Evolutionary conservation across 2,329 filamentous ascomycete species (phyloP).

Genomic region (Xenoacremonium recifei): DNA sequence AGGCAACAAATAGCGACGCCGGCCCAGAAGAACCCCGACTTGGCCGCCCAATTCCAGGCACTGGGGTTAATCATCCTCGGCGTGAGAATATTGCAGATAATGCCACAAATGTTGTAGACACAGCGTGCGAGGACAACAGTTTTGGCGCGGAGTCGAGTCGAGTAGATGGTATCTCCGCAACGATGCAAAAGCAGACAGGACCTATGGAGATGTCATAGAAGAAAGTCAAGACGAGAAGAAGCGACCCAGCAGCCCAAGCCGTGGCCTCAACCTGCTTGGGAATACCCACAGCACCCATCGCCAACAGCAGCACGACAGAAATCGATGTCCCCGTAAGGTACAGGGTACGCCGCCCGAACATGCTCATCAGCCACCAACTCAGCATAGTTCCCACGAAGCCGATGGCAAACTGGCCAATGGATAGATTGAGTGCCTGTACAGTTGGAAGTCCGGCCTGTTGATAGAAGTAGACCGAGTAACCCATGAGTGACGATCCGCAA

Average conservation of each 20-base stretch:
- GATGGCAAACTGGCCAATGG: too few species aligned
- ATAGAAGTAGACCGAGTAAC: too few species aligned
- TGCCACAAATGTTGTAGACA: not conserved
- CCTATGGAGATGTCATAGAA: conserved; percentile 40
- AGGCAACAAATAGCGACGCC: not conserved
- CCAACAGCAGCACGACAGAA: conserved; percentile 41
- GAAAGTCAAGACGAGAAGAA: conserved; percentile 44
- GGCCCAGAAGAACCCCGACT: not conserved
- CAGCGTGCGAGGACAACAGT: not conserved
- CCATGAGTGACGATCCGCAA: too few species aligned
- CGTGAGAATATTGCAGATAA: not conserved
- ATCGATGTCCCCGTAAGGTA: conserved; percentile 48
- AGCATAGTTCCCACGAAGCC: conserved; percentile 43
- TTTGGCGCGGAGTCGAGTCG: conserved; percentile 20
- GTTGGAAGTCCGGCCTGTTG: too few species aligned
- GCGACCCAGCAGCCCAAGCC: conserved; percentile 46
- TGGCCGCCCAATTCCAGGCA: not conserved
- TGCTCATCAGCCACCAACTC: conserved; percentile 44
- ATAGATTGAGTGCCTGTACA: too few species aligned
- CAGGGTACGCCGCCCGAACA: conserved; percentile 44
- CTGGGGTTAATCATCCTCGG: not conserved
- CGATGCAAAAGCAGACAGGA: conserved; percentile 78
- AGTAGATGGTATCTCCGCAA: conserved; percentile 51
- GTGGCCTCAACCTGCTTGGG: conserved; percentile 43
- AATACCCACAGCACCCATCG: conserved; percentile 55